Percentiles rank a stretch among this genome's conserved stretches.
These are phyloP conservation scores for Detonula confervacea DNA, from an alignment of 352 stramenopile species.

Conservation along the genomic window DNA sequence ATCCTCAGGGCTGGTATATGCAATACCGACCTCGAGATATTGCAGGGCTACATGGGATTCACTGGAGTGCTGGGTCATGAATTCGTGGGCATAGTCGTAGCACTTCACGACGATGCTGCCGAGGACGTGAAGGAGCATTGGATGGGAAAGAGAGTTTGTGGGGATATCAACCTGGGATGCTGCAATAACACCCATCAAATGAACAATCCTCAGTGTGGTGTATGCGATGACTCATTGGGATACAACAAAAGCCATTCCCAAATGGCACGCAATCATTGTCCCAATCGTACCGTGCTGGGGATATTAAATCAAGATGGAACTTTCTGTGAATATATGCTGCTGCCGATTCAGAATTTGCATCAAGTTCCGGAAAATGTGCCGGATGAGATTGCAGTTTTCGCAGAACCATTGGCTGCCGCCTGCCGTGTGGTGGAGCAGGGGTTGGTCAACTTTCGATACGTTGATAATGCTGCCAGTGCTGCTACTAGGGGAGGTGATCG, in stretches of 20 bases:
- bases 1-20: constrained; percentile 72
- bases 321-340: constrained; percentile 88
- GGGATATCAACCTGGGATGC: constrained; percentile 92
- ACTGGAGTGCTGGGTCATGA: constrained; percentile 87
- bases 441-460: constrained; percentile 64
- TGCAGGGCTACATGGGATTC: constrained; percentile 80
- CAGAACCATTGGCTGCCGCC: constrained; percentile 88
- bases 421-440: constrained; percentile 89
- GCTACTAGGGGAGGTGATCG: constrained; percentile 59
- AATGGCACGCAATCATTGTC: constrained; percentile 88
- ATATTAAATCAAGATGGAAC: constrained; percentile 88
- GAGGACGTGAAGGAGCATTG: constrained; percentile 60
- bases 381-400: constrained; percentile 87
- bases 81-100: constrained; percentile 89
- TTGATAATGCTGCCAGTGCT: background rate
- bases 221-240: constrained; percentile 63
- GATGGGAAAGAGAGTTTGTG: constrained; percentile 89
- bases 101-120: constrained; percentile 64
- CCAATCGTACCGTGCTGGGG: constrained; percentile 87
- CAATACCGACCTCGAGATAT: constrained; percentile 81
- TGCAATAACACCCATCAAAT: constrained; percentile 14
- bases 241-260: constrained; percentile 27
- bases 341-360: constrained; percentile 88
- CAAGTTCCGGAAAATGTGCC: constrained; percentile 84
- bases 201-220: constrained; percentile 53